phyloP scores from a whole-genome alignment of 2,329 filamentous ascomycete species.

The Penicillium sp. region DNA sequence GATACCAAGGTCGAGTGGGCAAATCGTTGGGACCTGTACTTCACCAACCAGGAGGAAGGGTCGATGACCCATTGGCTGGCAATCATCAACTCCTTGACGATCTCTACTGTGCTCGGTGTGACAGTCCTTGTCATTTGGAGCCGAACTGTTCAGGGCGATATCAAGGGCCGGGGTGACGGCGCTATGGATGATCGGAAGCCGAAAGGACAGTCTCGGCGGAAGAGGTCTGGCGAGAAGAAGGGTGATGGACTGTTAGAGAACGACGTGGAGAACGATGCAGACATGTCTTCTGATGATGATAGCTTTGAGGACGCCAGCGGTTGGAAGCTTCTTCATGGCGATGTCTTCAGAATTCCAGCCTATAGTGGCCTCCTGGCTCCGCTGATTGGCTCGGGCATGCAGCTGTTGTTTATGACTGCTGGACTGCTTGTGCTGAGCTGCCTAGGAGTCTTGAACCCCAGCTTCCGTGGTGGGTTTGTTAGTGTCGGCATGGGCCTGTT shows the following conservation, averaged over 20 bases:
- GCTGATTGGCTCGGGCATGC: slow-evolving; percentile 77
- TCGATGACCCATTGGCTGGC: slow-evolving; percentile 81
- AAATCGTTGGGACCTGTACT: slow-evolving; percentile 83
- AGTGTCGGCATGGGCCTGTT: slow-evolving; percentile 79
- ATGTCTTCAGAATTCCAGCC: slow-evolving; percentile 72
- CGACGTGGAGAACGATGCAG: slow-evolving; percentile 50
- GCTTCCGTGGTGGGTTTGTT: slow-evolving; percentile 83
- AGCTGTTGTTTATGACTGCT: slow-evolving; percentile 74
- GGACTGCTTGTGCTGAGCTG: slow-evolving; percentile 69
- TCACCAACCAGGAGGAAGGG: slow-evolving; percentile 79
- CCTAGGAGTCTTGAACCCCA: slow-evolving; percentile 74
- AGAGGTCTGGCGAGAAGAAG: slow-evolving; percentile 48
- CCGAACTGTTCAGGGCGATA: slow-evolving; percentile 71
- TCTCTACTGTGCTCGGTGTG: slow-evolving; percentile 70
- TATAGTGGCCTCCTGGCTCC: slow-evolving; percentile 71
- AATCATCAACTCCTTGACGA: slow-evolving; percentile 80
- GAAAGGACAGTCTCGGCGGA: slow-evolving; percentile 41
- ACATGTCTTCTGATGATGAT: slow-evolving; percentile 64
- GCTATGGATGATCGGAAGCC: slow-evolving; percentile 62
- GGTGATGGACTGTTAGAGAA: slow-evolving; percentile 55
- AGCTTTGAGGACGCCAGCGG: slow-evolving; percentile 72
- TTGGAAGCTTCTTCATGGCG: slow-evolving; percentile 84
- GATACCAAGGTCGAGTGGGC: slow-evolving; percentile 75
- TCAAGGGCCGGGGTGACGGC: slow-evolving; percentile 66
- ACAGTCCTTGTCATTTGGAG: slow-evolving; percentile 76